These are phyloP conservation scores for Sugiyamaella grinbergsii DNA, from an alignment of 1,139 yeast species.

Conservation along the genomic window DNA sequence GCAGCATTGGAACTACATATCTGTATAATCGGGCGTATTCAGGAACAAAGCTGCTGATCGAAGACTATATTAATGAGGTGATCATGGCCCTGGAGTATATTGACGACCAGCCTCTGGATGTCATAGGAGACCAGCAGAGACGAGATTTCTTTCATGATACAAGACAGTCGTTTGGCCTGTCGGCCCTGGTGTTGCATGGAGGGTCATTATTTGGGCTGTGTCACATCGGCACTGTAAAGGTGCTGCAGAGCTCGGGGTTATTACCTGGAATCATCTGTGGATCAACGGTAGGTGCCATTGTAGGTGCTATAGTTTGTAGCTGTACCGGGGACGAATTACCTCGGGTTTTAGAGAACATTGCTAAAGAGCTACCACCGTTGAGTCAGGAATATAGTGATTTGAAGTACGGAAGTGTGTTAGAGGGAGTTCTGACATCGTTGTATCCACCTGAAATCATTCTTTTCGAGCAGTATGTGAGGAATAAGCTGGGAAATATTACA, in stretches of 20 bases:
- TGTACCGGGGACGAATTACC: constrained; percentile 56
- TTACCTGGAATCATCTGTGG: constrained; percentile 90
- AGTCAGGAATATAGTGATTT: constrained; percentile 32
- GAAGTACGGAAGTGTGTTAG: constrained; percentile 38
- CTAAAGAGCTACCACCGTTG: constrained; percentile 51
- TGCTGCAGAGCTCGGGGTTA: constrained; percentile 68
- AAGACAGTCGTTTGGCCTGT: constrained; percentile 84
- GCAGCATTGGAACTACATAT: constrained; percentile 81
- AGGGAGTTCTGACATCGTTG: constrained; percentile 56
- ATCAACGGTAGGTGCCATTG: constrained; percentile 91
- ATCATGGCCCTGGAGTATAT: constrained; percentile 63
- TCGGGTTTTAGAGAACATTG: constrained; percentile 41
- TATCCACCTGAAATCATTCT: constrained; percentile 82
- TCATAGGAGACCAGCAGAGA: constrained; percentile 52
- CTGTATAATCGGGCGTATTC: constrained; percentile 78
- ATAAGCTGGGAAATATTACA: constrained; percentile 79
- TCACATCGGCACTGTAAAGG: constrained; percentile 89
- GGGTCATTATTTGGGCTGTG: constrained; percentile 93
- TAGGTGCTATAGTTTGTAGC: constrained; percentile 82
- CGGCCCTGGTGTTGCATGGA: constrained; percentile 89
- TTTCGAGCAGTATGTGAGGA: constrained; percentile 75
- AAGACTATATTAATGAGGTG: constrained; percentile 80
- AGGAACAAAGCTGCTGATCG: constrained; percentile 87
- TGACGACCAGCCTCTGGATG: constrained; percentile 33
- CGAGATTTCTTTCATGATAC: constrained; percentile 89